Percentiles rank a stretch among this genome's conserved stretches.
phyloP scores from a whole-genome alignment of 2,329 filamentous ascomycete genomes.

The Neofusicoccum parvum region DNA sequence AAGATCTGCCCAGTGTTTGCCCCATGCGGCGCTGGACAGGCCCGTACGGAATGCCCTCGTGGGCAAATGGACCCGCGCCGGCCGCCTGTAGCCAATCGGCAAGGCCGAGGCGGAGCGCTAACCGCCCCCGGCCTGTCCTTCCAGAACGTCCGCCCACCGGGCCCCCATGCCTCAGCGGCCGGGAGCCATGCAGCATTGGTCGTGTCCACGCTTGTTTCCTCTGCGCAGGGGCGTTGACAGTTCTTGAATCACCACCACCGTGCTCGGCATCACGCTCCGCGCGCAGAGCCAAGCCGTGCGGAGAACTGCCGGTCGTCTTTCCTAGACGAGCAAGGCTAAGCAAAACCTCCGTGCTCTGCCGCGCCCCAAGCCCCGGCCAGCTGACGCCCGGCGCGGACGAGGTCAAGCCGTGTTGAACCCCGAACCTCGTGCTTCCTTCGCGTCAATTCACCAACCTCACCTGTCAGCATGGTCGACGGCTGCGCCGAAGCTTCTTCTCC shows the following conservation, averaged over 20 bases:
- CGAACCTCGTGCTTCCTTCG: background rate
- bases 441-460: background rate
- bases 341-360: background rate
- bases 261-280: background rate
- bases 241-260: background rate
- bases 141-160: background rate
- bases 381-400: background rate
- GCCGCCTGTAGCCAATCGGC: background rate
- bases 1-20: background rate
- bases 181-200: background rate
- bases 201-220: background rate
- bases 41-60: background rate
- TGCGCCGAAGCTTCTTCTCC: background rate
- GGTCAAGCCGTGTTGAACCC: background rate
- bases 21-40: background rate
- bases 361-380: background rate
- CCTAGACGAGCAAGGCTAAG: background rate
- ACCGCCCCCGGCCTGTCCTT: background rate
- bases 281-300: background rate
- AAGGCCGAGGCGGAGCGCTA: background rate
- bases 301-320: background rate
- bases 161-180: background rate
- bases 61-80: constrained; percentile 5
- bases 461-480: background rate
- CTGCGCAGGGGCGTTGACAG: background rate